phyloP scores from a whole-genome alignment of 352 stramenopile species.

The Salisapilia sapeloensis region DNA sequence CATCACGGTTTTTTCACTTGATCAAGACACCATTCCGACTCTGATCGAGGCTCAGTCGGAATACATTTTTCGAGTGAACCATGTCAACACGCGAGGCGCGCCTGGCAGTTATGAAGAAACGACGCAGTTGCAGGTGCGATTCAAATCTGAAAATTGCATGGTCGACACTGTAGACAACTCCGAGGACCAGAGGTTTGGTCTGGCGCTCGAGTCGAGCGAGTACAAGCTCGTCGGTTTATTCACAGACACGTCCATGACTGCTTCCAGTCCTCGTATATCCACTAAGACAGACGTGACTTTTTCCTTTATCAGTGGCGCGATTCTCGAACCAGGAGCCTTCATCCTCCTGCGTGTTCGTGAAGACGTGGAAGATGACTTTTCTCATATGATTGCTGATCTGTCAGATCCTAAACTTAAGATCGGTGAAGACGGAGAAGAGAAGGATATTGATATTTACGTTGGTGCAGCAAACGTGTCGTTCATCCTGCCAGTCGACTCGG shows the following conservation, averaged over 20 bases:
- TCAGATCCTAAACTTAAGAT: conserved; percentile 20
- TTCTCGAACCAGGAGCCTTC: conserved; percentile 33
- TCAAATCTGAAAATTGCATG: conserved; percentile 34
- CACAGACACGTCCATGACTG: conserved; percentile 25
- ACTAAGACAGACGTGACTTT: conserved; percentile 30
- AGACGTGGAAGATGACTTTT: conserved; percentile 34
- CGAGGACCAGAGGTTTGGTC: conserved; percentile 28
- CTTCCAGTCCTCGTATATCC: conserved; percentile 24
- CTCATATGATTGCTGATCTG: conserved; percentile 30
- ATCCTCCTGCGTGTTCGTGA: conserved; percentile 51
- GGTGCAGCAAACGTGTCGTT: conserved; percentile 52
- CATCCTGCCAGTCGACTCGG: conserved; percentile 40
- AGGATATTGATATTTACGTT: conserved; percentile 27
- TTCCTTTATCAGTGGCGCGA: conserved; percentile 33
- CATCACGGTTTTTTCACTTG: conserved; percentile 25
- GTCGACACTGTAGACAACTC: conserved; percentile 6
- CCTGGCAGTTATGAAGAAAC: conserved; percentile 40
- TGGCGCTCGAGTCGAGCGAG: conserved; percentile 26
- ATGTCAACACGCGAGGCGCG: conserved; percentile 32
- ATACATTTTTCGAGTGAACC: conserved; percentile 34
- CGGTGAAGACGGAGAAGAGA: conserved; percentile 4
- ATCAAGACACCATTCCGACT: conserved; percentile 10
- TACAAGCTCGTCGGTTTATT: conserved; percentile 48
- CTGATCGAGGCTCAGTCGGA: conserved; percentile 20
- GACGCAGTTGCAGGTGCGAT: conserved; percentile 28